Evolutionary conservation across 148 eudicot species (phyloP).

Genomic region (Rhododendron williamsianum): DNA sequence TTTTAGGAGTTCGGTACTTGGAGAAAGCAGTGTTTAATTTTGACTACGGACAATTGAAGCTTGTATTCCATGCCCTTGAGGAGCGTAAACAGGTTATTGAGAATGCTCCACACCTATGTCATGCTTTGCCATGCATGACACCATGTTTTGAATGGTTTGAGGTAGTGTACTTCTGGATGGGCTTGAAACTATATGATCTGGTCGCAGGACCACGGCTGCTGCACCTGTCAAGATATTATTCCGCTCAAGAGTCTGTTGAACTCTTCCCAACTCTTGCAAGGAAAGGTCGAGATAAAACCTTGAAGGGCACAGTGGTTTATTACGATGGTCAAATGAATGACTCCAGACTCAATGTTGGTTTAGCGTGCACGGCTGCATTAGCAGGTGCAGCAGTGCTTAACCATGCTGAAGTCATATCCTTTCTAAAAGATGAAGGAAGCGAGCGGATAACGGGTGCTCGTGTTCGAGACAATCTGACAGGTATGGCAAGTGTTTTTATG

Average conservation of each 20-base stretch:
- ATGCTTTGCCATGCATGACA: conserved; percentile 96
- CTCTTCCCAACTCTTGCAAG: conserved; percentile 89
- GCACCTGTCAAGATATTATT: conserved; percentile 87
- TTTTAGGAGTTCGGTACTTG: conserved; percentile 91
- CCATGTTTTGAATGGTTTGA: conserved; percentile 96
- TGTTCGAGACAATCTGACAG: conserved; percentile 68
- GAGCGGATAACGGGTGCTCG: conserved; percentile 79
- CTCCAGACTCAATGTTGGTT: conserved; percentile 75
- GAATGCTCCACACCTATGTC: conserved; percentile 96
- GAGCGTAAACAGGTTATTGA: conserved; percentile 91
- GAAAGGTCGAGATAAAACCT: conserved; percentile 52
- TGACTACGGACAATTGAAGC: conserved; percentile 90
- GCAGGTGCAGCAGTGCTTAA: conserved; percentile 91
- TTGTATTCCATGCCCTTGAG: conserved; percentile 93
- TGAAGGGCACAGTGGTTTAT: conserved; percentile 95
- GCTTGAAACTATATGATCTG: conserved; percentile 86
- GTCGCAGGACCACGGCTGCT: conserved; percentile 73
- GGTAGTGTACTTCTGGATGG: conserved; percentile 86
- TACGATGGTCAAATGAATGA: conserved; percentile 99
- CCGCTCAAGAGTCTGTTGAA: conserved; percentile 77
- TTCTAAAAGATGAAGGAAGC: conserved; percentile 64
- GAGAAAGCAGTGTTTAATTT: conserved; percentile 94
- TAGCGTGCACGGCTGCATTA: conserved; percentile 93
- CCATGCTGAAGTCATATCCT: conserved; percentile 83
- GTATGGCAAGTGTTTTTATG: conserved; percentile 24